Evolutionary conservation across 495 filamentous ascomycete genomes (phyloP), one percentile per base, ranked within the genome.

Genomic region (Podospora sp.): DNA sequence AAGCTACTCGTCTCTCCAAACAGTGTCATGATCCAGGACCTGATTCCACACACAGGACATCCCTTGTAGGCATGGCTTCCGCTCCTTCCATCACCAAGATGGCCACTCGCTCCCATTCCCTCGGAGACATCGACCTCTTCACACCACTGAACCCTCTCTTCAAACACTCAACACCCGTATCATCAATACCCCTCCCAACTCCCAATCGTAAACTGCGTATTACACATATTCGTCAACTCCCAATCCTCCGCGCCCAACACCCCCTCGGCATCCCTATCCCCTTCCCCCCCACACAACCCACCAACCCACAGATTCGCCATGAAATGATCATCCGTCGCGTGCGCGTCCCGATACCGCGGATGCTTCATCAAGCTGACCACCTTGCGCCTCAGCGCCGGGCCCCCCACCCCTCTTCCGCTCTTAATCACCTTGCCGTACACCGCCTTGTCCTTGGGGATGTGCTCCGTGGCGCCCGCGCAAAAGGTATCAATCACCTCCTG

Each of bases 141-240:
- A 4, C 29, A 33, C 29, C 29, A 33, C 8, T 3, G 29, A 33
- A 33, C 29, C 36, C 36, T n/a, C 20, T 26, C 21, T 36, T 8
- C 2, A 33, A 33, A 4, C 29, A 33, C 29, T 8, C n/a, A 4
- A 49, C 21, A 50, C 36, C 21, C 18, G 22, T n/a, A n/a, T n/a
- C n/a, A n/a, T 63, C 60, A 61, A 66, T 57, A 35, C 20, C 60
- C 33, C 26, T 60, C 64, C 73, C 73, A 75, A 22, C 61, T 62
- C 29, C 81, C 81, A 24, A 81, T 53, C 0, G 82, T 87, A 74
- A 84, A 87, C 73, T 88, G 85, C 65, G 79, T 82, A 73, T 88
- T 89, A 71, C 85, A 88, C 86, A 88, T 88, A 71, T 89, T 88
- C 24, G 79, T 83, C 75, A 89, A 73, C 75, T 90, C 87, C 87